Evolutionary conservation across 2,329 filamentous ascomycete species (phyloP).

Genomic region (Cercospora zeae-maydis): DNA sequence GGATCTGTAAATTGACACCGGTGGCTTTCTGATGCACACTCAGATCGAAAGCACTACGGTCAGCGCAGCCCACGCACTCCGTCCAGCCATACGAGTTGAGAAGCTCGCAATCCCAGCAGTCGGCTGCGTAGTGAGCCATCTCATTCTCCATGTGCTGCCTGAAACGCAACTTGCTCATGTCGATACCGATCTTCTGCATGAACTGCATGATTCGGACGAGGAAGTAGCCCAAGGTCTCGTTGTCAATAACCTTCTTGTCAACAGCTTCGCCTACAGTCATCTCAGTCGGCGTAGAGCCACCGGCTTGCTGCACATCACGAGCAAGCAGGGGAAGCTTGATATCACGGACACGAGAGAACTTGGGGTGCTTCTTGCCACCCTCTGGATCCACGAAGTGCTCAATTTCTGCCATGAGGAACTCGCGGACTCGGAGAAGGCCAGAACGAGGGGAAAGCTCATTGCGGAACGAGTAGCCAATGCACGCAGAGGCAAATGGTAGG

Average conservation of each 20-base stretch:
- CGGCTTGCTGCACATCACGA: constrained; percentile 78
- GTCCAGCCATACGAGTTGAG: constrained; percentile 93
- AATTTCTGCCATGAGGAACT: constrained; percentile 98
- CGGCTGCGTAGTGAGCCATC: constrained; percentile 90
- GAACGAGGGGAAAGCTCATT: constrained; percentile 95
- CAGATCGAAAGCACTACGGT: constrained; percentile 91
- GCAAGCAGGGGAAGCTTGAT: constrained; percentile 81
- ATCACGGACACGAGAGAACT: constrained; percentile 81
- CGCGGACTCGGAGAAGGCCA: constrained; percentile 87
- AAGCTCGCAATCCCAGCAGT: constrained; percentile 98
- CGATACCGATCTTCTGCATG: constrained; percentile 81
- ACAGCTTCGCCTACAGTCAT: constrained; percentile 85
- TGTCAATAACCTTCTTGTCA: constrained; percentile 77
- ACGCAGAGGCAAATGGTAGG: constrained; percentile 97
- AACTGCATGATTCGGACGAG: constrained; percentile 89
- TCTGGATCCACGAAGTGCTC: constrained; percentile 97
- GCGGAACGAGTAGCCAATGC: constrained; percentile 95
- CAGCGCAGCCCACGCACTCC: constrained; percentile 95
- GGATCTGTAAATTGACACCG: constrained; percentile 77
- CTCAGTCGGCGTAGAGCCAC: constrained; percentile 71
- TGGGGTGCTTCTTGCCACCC: constrained; percentile 87
- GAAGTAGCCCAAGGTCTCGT: constrained; percentile 98
- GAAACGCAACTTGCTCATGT: constrained; percentile 85
- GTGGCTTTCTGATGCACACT: constrained; percentile 92
- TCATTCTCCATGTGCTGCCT: constrained; percentile 92